Base-by-base conservation (phyloP, 1,284 basidiomycete species). In the Sporisorium graminicola region DNA sequence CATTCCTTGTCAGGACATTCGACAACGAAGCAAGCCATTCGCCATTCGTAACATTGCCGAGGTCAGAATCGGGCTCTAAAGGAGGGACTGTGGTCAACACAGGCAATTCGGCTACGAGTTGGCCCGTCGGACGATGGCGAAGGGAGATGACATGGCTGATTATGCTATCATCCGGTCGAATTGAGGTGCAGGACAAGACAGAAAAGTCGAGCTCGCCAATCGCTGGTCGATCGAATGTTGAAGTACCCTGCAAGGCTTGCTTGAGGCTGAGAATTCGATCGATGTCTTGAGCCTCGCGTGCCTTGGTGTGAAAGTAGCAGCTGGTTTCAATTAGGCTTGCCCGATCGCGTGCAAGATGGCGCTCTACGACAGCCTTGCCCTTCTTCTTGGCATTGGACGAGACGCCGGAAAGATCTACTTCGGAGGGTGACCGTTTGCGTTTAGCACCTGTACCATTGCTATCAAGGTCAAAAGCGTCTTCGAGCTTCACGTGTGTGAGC, bases 31-130 rank as follows among this genome's bases (percentile, higher is more conserved):
- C 29, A 8, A 79, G 56, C 77, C 77, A 79, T 3, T 46, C 26
- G 10, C 56, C 61, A 20, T 79, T 79, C 29, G 71, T 74, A 47
- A 62, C 62, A n/a, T 52, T 66, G 22, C 54, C 58, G 6, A 26
- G 9, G 9, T 42, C 26, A 31, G 43, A 1, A 2, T 53, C 27
- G 26, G 20, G 5, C 5, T 56, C 26, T 22, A 26, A 12, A 18
- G 27, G 4, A 5, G 10, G 12, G 0, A 47, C 44, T 20, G 29
- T 46, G 35, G 29, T 29, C 18, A 79, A 6, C 0, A 74, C 29
- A 5, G 77, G 77, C 12, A 79, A 24, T 6, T 37, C 16, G 5
- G 51, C 62, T 16, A 77, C 16, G 13, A 33, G 24, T 3, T 20
- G n/a, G 12, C 46, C 58, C 6, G 61, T 54, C 2, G 13, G 33